Base-by-base conservation (phyloP, 805 yeast genomes). In the Yarrowia divulgata region DNA sequence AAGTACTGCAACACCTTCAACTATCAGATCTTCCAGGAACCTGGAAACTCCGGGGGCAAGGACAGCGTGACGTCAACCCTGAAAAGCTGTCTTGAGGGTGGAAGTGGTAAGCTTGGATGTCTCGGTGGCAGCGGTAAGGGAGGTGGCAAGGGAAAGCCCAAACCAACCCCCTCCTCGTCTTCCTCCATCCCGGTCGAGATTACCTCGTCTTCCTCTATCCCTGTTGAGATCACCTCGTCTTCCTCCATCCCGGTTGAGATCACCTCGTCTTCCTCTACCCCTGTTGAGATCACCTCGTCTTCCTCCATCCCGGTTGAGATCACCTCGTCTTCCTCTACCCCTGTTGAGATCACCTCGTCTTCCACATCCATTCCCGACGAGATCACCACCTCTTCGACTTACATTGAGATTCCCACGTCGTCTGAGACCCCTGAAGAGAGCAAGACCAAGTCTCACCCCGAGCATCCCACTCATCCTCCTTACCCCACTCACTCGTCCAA, bases 1-100 rank as follows among this genome's bases (percentile, higher is more conserved):
- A 34, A 35, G 57, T 52, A 52, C 57, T 52, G 57, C 32, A 52
- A 52, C 57, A 35, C 40, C n/a, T 29, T 52, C 8, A 9, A 52
- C 12, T 42, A 35, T 10, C 29, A 52, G 57, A 35, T 52, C n/a
- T 52, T 34, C 7, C 8, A 10, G 32, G 5, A 52, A 12, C 57
- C 57, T 6, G 57, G 57, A 2, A 4, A 10, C 10, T 52, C 57
- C 18, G 57, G 57, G 1, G 42, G 57, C 42, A 8, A 3, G 13
- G 32, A 52, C 3, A 10, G 57, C 16, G 42, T 10, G 18, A 49
- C 32, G 39, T 34, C 42, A 3, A 52, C 42, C 13, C 57, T 52
- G 2, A 32, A 52, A 32, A 52, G 42, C 42, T 52, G 57, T 13
- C 42, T 52, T 10, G 57, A 52, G 57, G 57, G 16, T 6, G 57